Percentiles rank a stretch among this genome's conserved stretches.
phyloP scores from a whole-genome alignment of 306 rosid species.

The Pterocarpus macrocarpus region DNA sequence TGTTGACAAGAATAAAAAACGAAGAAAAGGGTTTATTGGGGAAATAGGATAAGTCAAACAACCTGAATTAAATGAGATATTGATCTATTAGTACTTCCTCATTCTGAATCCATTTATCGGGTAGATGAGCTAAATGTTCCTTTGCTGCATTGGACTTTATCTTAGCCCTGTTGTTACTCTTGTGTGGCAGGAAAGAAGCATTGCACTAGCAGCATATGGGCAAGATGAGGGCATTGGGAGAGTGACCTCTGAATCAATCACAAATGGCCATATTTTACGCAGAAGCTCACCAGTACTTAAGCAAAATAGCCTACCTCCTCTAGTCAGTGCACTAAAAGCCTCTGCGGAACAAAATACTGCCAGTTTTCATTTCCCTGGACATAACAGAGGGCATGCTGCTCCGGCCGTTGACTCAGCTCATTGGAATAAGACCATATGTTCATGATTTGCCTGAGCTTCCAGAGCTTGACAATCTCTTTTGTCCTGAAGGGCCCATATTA shows the following conservation, averaged over 20 bases:
- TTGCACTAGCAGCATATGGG: conserved; percentile 7
- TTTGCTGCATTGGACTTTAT: conserved; percentile 3
- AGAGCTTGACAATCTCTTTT: conserved; percentile 83
- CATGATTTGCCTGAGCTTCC: conserved; percentile 88
- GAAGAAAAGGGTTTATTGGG: background rate
- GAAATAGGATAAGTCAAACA: background rate
- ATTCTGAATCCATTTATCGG: background rate
- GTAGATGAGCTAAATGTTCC: background rate
- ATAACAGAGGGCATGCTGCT: conserved; percentile 91
- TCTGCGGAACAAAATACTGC: conserved; percentile 71
- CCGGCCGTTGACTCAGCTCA: conserved; percentile 70
- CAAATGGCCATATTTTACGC: conserved; percentile 34
- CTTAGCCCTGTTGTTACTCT: background rate
- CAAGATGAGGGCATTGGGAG: conserved; percentile 40
- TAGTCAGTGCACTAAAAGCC: conserved; percentile 74
- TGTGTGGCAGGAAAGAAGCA: conserved; percentile 53
- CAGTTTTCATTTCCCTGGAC: conserved; percentile 93
- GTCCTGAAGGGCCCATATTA: conserved; percentile 79
- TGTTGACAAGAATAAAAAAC: background rate
- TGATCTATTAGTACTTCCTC: background rate
- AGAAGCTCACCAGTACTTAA: conserved; percentile 26
- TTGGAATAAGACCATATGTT: conserved; percentile 70
- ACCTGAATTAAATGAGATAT: background rate
- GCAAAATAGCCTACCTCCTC: conserved; percentile 60
- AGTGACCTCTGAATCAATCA: conserved; percentile 16